These are phyloP conservation scores for Aspergillus avenaceus DNA, from an alignment of 495 filamentous ascomycete genomes.

Conservation along the genomic window DNA sequence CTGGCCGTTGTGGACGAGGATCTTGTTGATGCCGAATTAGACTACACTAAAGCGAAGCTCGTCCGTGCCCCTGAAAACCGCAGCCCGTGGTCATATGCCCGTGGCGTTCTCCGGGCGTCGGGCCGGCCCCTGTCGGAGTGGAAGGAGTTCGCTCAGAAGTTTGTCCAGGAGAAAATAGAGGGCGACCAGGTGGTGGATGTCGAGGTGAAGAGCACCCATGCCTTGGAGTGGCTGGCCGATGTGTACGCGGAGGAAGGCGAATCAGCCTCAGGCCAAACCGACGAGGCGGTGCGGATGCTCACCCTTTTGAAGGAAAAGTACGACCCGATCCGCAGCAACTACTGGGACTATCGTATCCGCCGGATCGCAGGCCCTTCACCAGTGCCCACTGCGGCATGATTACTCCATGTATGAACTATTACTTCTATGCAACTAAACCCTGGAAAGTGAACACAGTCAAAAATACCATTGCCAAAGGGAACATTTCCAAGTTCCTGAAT, in stretches of 20 bases:
- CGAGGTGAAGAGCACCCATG: conserved; percentile 69
- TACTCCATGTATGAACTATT: not conserved
- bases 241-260: conserved; percentile 62
- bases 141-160: conserved; percentile 61
- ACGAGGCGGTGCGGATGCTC: conserved; percentile 51
- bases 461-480: no score
- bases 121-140: conserved; percentile 52
- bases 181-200: conserved; percentile 18
- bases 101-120: conserved; percentile 66
- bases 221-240: conserved; percentile 86
- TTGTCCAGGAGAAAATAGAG: conserved; percentile 50
- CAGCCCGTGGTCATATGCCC: conserved; percentile 87
- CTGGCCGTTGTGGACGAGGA: conserved; percentile 49
- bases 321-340: conserved; percentile 85
- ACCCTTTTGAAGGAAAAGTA: conserved; percentile 75
- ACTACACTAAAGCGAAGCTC: conserved; percentile 67
- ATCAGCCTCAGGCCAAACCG: conserved; percentile 45
- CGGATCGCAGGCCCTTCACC: conserved; percentile 33
- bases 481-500: not conserved
- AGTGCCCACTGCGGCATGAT: conserved; percentile 10
- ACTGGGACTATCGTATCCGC: conserved; percentile 78
- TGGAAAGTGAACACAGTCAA: no score
- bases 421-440: not conserved
- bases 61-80: conserved; percentile 84
- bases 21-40: conserved; percentile 69